phyloP scores from a whole-genome alignment of 768 basidiomycete species.

The Phallus indusiatus region DNA sequence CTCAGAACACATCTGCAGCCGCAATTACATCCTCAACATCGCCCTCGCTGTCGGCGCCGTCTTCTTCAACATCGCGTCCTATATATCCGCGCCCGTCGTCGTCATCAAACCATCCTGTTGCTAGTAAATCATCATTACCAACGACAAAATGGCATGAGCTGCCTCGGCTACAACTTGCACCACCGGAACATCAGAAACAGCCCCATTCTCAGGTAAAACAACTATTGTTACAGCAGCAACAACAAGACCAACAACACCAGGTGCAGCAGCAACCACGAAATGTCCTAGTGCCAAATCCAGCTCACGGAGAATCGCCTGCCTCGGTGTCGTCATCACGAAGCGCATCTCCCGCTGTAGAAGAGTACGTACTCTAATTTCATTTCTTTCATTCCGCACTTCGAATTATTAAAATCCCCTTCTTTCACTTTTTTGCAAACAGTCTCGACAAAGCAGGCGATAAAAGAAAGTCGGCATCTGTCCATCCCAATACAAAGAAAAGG shows the following conservation, averaged over 20 bases:
- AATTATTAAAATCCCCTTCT: neutral
- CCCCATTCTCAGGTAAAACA: neutral
- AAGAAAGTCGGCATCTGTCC: neutral
- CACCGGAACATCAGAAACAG: constrained; percentile 7
- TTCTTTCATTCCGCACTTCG: too few relatives aligned
- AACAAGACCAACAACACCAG: neutral
- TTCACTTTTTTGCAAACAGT: neutral
- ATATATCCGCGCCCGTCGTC: too few relatives aligned
- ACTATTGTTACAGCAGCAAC: neutral
- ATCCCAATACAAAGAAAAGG: neutral
- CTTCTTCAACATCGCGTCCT: too few relatives aligned
- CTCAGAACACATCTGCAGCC: too few relatives aligned
- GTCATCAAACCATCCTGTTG: too few relatives aligned
- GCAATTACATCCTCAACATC: too few relatives aligned
- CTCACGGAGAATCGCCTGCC: neutral
- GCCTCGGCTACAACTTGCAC: constrained; percentile 6
- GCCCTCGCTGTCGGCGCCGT: too few relatives aligned
- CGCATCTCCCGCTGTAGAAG: constrained; percentile 1
- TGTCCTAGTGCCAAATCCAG: neutral
- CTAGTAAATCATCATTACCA: too few relatives aligned
- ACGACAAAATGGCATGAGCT: neutral
- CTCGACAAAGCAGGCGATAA: neutral
- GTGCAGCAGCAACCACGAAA: neutral
- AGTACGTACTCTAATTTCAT: neutral
- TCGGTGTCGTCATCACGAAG: constrained; percentile 4